These are phyloP conservation scores for Suhomyces yuchorum DNA, from an alignment of 1,139 yeast genomes.

Conservation along the genomic window DNA sequence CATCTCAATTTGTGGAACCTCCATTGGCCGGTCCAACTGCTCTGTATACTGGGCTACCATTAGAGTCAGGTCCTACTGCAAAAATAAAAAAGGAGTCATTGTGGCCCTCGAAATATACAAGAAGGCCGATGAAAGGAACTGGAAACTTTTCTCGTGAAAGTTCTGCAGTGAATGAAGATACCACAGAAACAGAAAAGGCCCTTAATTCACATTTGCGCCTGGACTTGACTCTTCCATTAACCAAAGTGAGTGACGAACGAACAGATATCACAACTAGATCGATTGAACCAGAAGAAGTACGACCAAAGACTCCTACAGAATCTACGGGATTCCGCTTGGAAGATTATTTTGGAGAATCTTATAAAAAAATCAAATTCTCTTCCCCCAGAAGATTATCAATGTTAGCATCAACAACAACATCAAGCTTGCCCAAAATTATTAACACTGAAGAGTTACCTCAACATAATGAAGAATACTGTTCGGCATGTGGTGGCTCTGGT, in stretches of 20 bases:
- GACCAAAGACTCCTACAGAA: conserved; percentile 1
- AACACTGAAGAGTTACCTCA: conserved; percentile 30
- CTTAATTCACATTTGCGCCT: conserved; percentile 7
- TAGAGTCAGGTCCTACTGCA: conserved; percentile 61
- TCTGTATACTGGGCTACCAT: conserved; percentile 64
- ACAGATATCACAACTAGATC: conserved; percentile 10
- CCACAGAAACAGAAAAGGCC: conserved; percentile 14
- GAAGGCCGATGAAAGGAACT: conserved; percentile 16
- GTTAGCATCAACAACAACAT: conserved; percentile 31
- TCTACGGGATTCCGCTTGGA: conserved; percentile 1
- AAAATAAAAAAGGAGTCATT: conserved; percentile 55
- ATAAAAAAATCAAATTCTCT: conserved; percentile 41
- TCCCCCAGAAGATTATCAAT: conserved; percentile 44
- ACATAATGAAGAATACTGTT: conserved; percentile 85
- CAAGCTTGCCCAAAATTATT: not conserved
- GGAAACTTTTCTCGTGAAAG: conserved; percentile 14
- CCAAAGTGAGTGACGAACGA: conserved; percentile 14
- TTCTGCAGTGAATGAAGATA: conserved; percentile 11
- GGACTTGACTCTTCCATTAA: conserved; percentile 13
- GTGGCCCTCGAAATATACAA: conserved; percentile 37
- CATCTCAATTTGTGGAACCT: conserved; percentile 55
- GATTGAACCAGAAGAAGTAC: not conserved
- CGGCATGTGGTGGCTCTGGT: conserved; percentile 87
- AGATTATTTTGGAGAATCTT: conserved; percentile 8
- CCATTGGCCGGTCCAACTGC: conserved; percentile 53